Evolutionary conservation across 495 filamentous ascomycete species (phyloP), one percentile per base, ranked within the genome.

Genomic region (Penicillium soppii): DNA sequence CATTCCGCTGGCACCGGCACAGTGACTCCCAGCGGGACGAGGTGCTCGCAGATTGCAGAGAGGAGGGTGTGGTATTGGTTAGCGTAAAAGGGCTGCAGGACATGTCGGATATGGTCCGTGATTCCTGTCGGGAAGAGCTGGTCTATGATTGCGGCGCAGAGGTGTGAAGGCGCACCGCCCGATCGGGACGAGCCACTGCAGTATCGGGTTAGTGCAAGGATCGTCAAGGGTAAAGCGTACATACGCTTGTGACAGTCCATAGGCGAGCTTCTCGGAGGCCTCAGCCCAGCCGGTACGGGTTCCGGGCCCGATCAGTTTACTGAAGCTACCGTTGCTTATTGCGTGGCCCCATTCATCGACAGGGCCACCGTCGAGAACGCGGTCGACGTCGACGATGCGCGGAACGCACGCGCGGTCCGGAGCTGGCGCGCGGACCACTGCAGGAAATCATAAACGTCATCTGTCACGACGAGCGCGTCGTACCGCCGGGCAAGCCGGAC

Each of bases 361-460:
- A 12, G 82, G 75, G 0, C 77, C 73, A 0, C 82, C 75, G 27
- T 83, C 74, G 13, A 88, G 65, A 32, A 77, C 75, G 2, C 84
- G 70, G 61, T 95, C 90, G 35, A 96, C 73, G 55, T 91, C 90
- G 5, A 90, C 85, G 2, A 95, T 62, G 1, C 91, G 78, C 2
- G 91, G 89, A 3, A 89, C 58, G 1, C 74, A 48, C 1, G 83
- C 81, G 37, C 65, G 69, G 16, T 72, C 65, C n/a, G 58, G 54
- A 3, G 37, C 59, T 0, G 55, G 65, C 22, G 70, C 3, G 73
- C 44, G 5, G 80, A 77, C 83, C 90, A 94, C 61, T 89, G 86
- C 0, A 96, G 74, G 51, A 90, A 84, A 65, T 96, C 92, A 53
- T 97, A 97, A 1, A 97, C 90, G 66, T 96, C 91, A 68, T 96